A percentile compares a stretch with the other conserved stretches of the same genome.
Conservation (phyloP, 1,284 basidiomycete species). For the Apiotrichum domesticum region DNA sequence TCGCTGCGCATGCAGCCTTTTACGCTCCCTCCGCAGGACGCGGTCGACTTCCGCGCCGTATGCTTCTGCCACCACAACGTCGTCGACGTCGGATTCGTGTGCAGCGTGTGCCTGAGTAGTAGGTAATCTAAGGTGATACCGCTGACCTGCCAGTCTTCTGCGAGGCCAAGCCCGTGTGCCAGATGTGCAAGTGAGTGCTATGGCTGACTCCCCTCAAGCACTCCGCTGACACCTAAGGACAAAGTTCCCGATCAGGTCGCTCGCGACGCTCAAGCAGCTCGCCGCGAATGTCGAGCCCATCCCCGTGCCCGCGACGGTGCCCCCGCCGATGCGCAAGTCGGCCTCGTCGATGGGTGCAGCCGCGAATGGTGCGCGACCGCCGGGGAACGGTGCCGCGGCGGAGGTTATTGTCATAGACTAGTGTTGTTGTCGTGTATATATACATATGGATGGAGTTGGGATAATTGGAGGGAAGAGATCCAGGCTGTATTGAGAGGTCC, state of each 20-base stretch:
- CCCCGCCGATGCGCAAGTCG: background rate
- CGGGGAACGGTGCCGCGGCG: background rate
- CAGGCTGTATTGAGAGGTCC: no score
- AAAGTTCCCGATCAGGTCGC: conserved; percentile 85
- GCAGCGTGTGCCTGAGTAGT: conserved; percentile 93
- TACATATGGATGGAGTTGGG: background rate
- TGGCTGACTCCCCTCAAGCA: background rate
- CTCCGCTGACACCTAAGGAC: conserved; percentile 53
- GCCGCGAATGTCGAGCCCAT: conserved; percentile 34
- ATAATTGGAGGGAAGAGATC: no score
- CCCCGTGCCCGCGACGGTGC: conserved; percentile 31
- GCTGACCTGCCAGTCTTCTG: conserved; percentile 64
- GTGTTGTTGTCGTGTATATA: conserved; percentile 2
- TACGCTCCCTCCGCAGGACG: conserved; percentile 84
- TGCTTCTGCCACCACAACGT: conserved; percentile 99
- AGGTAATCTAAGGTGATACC: background rate
- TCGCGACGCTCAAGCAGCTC: conserved; percentile 62
- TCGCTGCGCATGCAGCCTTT: conserved; percentile 65
- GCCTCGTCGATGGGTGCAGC: background rate
- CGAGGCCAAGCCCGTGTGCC: conserved; percentile 83
- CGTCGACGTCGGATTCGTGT: conserved; percentile 95
- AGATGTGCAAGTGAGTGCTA: conserved; percentile 68
- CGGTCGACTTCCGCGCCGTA: conserved; percentile 92
- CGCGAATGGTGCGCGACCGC: background rate
- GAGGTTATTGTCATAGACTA: conserved; percentile 5